Conservation (phyloP, 139 green algal genomes). For the Haematococcus lacustris region DNA sequence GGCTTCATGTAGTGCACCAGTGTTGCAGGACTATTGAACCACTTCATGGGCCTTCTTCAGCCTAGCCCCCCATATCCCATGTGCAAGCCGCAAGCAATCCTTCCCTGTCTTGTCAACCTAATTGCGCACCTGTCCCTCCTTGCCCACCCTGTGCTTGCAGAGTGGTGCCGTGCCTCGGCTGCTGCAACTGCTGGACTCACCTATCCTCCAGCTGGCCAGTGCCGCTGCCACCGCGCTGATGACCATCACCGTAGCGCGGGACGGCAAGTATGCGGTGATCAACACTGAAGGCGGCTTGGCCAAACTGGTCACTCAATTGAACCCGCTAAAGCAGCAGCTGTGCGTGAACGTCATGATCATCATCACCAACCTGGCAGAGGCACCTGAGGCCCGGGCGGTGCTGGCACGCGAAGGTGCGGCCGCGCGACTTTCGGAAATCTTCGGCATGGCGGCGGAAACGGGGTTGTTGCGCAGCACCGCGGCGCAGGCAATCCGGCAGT, state of each 20-base stretch:
- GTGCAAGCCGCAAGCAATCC: no score
- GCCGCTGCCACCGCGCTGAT: constrained; percentile 35
- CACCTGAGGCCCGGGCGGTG: constrained; percentile 16
- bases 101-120: no score
- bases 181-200: constrained; percentile 9
- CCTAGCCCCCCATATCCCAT: no score
- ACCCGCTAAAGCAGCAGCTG: constrained; percentile 14
- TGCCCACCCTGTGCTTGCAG: neutral
- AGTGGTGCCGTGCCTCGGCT: constrained; percentile 20
- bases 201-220: constrained; percentile 10
- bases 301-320: constrained; percentile 6
- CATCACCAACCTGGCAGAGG: constrained; percentile 24
- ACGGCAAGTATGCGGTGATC: constrained; percentile 43
- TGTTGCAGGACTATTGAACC: no score
- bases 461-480: constrained; percentile 16
- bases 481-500: constrained; percentile 31
- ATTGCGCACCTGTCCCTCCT: no score
- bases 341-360: constrained; percentile 12
- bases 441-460: neutral
- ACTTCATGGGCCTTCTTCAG: no score
- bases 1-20: no score
- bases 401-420: constrained; percentile 10
- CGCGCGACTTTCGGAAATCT: constrained; percentile 13
- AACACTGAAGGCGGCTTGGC: constrained; percentile 9
- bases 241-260: constrained; percentile 29